Conservation (phyloP, 805 yeast species). For the Candida multigemmis region DNA sequence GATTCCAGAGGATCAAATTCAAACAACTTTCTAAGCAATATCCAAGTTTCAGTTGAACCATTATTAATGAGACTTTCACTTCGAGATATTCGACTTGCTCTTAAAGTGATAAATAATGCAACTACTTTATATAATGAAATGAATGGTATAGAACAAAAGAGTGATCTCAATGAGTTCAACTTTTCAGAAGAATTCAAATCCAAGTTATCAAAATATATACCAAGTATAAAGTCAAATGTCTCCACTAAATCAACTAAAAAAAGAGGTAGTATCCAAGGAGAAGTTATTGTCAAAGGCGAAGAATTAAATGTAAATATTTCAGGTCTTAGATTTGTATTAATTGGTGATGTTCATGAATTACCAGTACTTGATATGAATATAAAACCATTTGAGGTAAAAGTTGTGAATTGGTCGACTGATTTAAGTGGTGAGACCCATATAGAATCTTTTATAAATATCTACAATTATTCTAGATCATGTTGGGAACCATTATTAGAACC, state of each 20-base stretch:
- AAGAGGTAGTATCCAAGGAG: slow-evolving; percentile 12
- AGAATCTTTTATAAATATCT: slow-evolving; percentile 63
- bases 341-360: slow-evolving; percentile 86
- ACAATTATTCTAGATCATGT: slow-evolving; percentile 79
- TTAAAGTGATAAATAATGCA: slow-evolving; percentile 65
- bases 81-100: slow-evolving; percentile 77
- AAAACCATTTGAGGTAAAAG: slow-evolving; percentile 57
- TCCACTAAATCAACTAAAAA: slow-evolving; percentile 19
- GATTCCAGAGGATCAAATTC: slow-evolving; percentile 63
- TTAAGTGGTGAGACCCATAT: slow-evolving; percentile 59
- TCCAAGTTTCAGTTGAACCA: slow-evolving; percentile 72
- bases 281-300: slow-evolving; percentile 56
- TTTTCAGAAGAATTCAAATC: slow-evolving; percentile 59
- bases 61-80: slow-evolving; percentile 73
- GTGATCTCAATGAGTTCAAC: slow-evolving; percentile 18
- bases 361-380: slow-evolving; percentile 77
- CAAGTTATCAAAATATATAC: slow-evolving; percentile 57
- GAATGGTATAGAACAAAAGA: slow-evolving; percentile 8
- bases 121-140: slow-evolving; percentile 37
- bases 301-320: slow-evolving; percentile 55
- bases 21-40: slow-evolving; percentile 48
- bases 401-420: slow-evolving; percentile 82
- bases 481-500: slow-evolving; percentile 96
- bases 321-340: slow-evolving; percentile 72
- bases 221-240: slow-evolving; percentile 48